Base-by-base conservation (phyloP, 2,329 filamentous ascomycete species). In the Alternaria burnsii region DNA sequence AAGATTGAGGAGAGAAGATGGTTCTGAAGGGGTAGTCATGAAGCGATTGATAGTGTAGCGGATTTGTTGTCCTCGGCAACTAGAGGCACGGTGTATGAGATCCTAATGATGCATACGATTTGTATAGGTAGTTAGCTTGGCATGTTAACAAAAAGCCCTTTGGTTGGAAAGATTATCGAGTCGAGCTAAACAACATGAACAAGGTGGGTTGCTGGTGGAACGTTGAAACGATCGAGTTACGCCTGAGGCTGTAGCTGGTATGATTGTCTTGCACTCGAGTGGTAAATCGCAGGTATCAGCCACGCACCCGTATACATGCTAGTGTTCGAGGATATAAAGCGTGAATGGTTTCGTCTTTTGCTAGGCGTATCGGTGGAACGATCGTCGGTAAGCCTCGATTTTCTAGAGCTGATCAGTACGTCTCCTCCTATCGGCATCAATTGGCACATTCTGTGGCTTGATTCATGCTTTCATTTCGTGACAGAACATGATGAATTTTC, bases 1-100 rank as follows among this genome's bases (percentile, higher is more conserved):
- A 84, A 84, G 71, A 60, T 83, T 62, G 77, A 79, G 57, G 63
- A 59, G 20, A 74, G 82, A 63, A 57, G 78, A 53, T 84, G 82
- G 82, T 84, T 84, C 62, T 82, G 61, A 67, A 44, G 40, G 40
- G 24, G n/a, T 20, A 30, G 14, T n/a, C 28, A 14, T 20, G 12
- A 46, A 32, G 14, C 20, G 28, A 20, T 7, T 36, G 24, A 16
- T 10, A 3, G 26, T 56, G 2, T 42, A n/a, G 8, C 4, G 12
- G 32, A 24, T 7, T 41, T 46, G 34, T 6, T 22, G n/a, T 52
- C 10, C 10, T 14, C 16, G 36, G 4, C 26, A 7, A 26, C 32
- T 28, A 14, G 43, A 16, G 47, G 24, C 20, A 26, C 14, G 40
- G 10, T 14, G 10, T 24, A 2, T 43, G 10, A 18, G n/a, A n/a